Evolutionary conservation across 2,329 filamentous ascomycete species (phyloP), one percentile per base, ranked within the genome.

Genomic region (Ustilaginoidea virens): DNA sequence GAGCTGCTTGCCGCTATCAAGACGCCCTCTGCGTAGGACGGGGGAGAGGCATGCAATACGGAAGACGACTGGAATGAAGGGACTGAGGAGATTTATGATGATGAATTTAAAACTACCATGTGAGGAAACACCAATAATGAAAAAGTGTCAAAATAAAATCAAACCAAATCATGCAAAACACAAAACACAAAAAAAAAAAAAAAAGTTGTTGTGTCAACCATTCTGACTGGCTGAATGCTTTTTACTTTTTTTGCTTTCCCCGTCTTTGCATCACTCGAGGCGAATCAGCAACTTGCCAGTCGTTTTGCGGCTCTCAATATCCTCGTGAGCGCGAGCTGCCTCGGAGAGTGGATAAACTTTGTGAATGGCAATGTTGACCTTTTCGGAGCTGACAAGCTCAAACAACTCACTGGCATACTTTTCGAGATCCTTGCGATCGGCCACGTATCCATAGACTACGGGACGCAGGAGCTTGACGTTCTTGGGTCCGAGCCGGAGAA

Each of bases 221-320:
- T n/a, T n/a, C n/a, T n/a, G n/a, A n/a, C n/a, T n/a, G n/a, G n/a
- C n/a, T n/a, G n/a, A n/a, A n/a, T n/a, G n/a, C n/a, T n/a, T n/a
- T n/a, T n/a, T n/a, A n/a, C n/a, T n/a, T n/a, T n/a, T n/a, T n/a
- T n/a, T n/a, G n/a, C n/a, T n/a, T n/a, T n/a, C n/a, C n/a, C n/a
- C n/a, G n/a, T n/a, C n/a, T n/a, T n/a, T n/a, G n/a, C n/a, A n/a
- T 32, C 21, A 53, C 39, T 58, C 75, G 26, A 72, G 66, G 55
- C 74, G 75, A 44, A 93, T 51, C 32, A 94, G 50, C 36, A 92
- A 52, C 60, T 93, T 93, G 12, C 86, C 86, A 8, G 73, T 81
- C 2, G 82, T 90, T 61, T 77, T 81, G 42, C 85, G 65, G 23
- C 80, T 69, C 54, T 92, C 80, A 25, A 94, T 63, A 50, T 93